A percentile compares a stretch with the other conserved stretches of the same genome.
phyloP scores from a whole-genome alignment of 345 rosid species.

The Pelargonium nanum region DNA sequence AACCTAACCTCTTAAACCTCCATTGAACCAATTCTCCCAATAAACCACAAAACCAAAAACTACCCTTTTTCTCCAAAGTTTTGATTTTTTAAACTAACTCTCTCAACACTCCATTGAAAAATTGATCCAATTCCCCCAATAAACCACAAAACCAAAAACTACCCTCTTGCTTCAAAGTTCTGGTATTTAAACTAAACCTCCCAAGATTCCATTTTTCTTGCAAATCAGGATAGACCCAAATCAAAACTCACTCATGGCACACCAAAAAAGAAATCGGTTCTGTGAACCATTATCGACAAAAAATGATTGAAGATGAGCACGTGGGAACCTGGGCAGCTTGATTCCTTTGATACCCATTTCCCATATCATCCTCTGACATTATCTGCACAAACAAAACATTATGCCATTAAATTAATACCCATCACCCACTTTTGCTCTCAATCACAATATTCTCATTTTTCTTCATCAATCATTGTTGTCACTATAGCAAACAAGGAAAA shows the following conservation, averaged over 20 bases:
- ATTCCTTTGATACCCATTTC: background rate
- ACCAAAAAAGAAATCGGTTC: background rate
- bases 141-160: no score
- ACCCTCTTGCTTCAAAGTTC: background rate
- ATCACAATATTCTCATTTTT: background rate
- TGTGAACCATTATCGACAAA: background rate
- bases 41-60: background rate
- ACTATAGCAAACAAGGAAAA: no score
- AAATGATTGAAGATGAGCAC: background rate
- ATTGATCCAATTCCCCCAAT: no score
- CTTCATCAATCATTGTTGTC: background rate
- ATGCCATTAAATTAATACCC: background rate
- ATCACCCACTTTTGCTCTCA: background rate
- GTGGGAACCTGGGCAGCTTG: background rate
- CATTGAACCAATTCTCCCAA: conserved; percentile 4
- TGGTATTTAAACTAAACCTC: background rate
- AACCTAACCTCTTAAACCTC: conserved; percentile 20
- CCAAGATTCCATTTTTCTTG: background rate
- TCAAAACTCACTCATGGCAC: background rate
- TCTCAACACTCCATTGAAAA: no score
- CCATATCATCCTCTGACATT: background rate
- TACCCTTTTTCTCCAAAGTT: no score
- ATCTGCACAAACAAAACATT: background rate
- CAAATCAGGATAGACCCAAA: background rate
- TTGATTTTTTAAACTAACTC: no score